Evolutionary conservation across 768 basidiomycete species (phyloP), one percentile per base, ranked within the genome.

Genomic region (Nidularia pulvinata): DNA sequence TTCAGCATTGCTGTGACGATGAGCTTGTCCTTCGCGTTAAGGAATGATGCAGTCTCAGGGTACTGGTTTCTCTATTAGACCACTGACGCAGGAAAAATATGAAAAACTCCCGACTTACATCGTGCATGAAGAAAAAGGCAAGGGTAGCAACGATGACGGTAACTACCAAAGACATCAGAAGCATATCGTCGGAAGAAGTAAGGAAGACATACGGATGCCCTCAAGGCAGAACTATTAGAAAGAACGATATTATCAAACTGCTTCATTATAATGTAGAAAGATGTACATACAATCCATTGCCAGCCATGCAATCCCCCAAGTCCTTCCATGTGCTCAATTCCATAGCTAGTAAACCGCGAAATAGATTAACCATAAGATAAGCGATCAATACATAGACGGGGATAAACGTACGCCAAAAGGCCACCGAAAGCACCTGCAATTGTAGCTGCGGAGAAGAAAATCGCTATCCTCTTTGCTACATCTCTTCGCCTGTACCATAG

Each of bases 391-490:
- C 25, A 30, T 4, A 30, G 25, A 30, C 25, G 4, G 25, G 25
- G 25, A 30, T 30, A 30, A 30, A 62, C 71, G 36, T 59, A 80
- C 71, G 81, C 81, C 33, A 84, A 70, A 46, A 82, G 60, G 33
- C 82, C 81, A 46, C 81, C 80, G 43, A 73, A 71, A 7, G 68
- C 62, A 70, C 82, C 84, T 14, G 83, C 78, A 35, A 81, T 61
- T 1, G 82, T 84, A 9, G 84, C 83, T 36, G 84, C 83, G 16
- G 79, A 79, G 64, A 85, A 85, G 72, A 88, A 86, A 36, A 87
- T 71, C 4, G 85, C 82, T 52, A 85, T 76, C 30, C 85, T 78
- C 59, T 67, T 69, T 14, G 80, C 83, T 44, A 84, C 78, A 59
- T 88, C 85, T 50, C 70, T 69, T 35, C 80, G 71, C 7, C 82